A percentile compares a stretch with the other conserved stretches of the same genome.
Evolutionary conservation across 495 filamentous ascomycete genomes (phyloP).

Genomic region (Achaetomiella virescens): DNA sequence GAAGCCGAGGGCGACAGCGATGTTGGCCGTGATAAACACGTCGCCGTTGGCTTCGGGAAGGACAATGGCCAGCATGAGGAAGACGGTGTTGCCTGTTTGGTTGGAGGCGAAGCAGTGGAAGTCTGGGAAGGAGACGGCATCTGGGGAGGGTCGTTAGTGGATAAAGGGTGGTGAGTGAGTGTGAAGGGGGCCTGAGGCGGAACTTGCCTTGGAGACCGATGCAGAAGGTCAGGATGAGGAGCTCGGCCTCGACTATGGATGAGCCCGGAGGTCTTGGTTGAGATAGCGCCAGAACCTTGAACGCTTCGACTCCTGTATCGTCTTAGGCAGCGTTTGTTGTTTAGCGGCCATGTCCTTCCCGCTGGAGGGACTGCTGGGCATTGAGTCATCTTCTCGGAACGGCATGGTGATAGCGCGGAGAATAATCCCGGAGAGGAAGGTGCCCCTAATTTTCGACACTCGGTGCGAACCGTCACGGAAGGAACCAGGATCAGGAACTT

Average conservation of each 20-base stretch:
- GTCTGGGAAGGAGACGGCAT: constrained; percentile 55
- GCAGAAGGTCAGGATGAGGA: constrained; percentile 41
- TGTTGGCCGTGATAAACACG: constrained; percentile 46
- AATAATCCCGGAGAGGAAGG: neutral
- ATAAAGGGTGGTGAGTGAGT: neutral
- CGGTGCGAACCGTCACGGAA: no score
- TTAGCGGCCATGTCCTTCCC: neutral
- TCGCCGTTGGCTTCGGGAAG: constrained; percentile 43
- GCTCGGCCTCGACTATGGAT: constrained; percentile 34
- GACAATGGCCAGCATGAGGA: constrained; percentile 48
- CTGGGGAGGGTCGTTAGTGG: constrained; percentile 25
- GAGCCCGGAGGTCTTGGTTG: constrained; percentile 33
- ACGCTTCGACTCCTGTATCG: neutral
- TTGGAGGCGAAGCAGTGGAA: constrained; percentile 61
- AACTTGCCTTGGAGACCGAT: constrained; percentile 32
- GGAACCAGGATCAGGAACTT: no score
- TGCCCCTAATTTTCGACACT: neutral
- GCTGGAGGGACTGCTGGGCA: neutral
- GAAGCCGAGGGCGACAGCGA: constrained; percentile 46
- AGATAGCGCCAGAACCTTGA: constrained; percentile 34
- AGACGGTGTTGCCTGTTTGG: constrained; percentile 60
- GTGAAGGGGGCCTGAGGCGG: neutral
- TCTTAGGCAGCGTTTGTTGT: neutral
- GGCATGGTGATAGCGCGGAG: neutral
- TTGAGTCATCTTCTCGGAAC: neutral